A percentile compares a stretch with the other conserved stretches of the same genome.
Evolutionary conservation across 83 land plant species (phyloP).

Genomic region (Diphasiastrum complanatum): DNA sequence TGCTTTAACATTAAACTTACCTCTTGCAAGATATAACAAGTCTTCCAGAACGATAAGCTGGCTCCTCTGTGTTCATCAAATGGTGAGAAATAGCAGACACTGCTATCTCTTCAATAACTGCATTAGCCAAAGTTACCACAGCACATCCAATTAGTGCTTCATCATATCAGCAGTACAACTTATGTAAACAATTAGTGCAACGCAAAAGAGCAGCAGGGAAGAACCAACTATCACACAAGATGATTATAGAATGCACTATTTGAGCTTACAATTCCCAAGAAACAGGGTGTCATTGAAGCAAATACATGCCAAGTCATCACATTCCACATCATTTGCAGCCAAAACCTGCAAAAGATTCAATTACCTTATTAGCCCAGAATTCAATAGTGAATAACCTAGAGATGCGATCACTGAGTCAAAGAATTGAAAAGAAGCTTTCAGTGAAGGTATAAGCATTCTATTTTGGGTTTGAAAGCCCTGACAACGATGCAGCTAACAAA

Average conservation of each 20-base stretch:
- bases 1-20: slow-evolving; percentile 17
- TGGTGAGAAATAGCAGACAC: slow-evolving; percentile 85
- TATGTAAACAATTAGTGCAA: too few relatives aligned
- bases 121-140: not conserved
- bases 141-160: not conserved
- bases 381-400: too few relatives aligned
- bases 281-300: slow-evolving; percentile 53
- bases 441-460: too few relatives aligned
- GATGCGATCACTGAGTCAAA: not conserved
- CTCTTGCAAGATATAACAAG: slow-evolving; percentile 75
- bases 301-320: slow-evolving; percentile 70
- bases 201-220: too few relatives aligned
- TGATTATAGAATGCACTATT: not conserved
- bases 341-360: slow-evolving; percentile 25
- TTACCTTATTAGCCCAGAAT: not conserved
- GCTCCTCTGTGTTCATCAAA: slow-evolving; percentile 64
- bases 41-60: slow-evolving; percentile 71
- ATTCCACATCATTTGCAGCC: slow-evolving; percentile 76
- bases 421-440: not conserved
- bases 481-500: too few relatives aligned
- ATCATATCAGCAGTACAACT: not conserved
- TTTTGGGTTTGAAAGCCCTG: too few relatives aligned
- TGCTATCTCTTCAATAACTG: slow-evolving; percentile 74
- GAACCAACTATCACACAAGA: not conserved
- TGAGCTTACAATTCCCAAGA: slow-evolving; percentile 43